Conservation (phyloP, 1,284 basidiomycete genomes). For the Sutorius eximius region DNA sequence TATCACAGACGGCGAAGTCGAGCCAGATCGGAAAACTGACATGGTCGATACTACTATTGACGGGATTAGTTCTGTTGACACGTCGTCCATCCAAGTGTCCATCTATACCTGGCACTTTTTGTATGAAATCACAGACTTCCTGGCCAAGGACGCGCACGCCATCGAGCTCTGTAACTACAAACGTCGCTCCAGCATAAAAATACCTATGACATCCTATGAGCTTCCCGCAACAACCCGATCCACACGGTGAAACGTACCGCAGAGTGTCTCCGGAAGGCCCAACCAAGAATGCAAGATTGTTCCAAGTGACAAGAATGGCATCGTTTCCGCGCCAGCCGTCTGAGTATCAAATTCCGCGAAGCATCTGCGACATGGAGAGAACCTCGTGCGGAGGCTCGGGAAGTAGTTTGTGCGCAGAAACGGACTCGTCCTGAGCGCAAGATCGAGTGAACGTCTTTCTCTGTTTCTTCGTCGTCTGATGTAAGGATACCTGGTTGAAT, state of each 20-base stretch:
- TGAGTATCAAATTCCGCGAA: conserved; percentile 83
- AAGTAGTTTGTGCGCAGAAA: conserved; percentile 42
- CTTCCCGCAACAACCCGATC: conserved; percentile 22
- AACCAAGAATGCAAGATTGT: conserved; percentile 77
- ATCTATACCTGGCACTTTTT: conserved; percentile 84
- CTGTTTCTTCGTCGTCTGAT: too few species aligned
- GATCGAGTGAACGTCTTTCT: conserved; percentile 32
- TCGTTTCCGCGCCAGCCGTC: conserved; percentile 79
- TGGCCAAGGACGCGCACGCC: conserved; percentile 82
- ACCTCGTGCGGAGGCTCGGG: conserved; percentile 45
- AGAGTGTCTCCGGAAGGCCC: conserved; percentile 91
- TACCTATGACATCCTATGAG: conserved; percentile 65
- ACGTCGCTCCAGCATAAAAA: conserved; percentile 74
- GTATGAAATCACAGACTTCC: conserved; percentile 84
- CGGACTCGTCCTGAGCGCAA: conserved; percentile 23
- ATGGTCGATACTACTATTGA: conserved; percentile 65
- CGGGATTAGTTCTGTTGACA: conserved; percentile 5
- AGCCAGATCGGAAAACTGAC: conserved; percentile 89
- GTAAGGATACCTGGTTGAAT: too few species aligned
- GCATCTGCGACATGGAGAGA: conserved; percentile 51
- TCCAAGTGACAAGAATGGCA: conserved; percentile 87
- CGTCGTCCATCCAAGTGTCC: background rate
- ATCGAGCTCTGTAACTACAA: conserved; percentile 84
- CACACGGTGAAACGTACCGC: conserved; percentile 51
- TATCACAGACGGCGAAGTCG: conserved; percentile 88